phyloP scores from a whole-genome alignment of 164 flowering plant genomes.

The Amborella trichopoda region DNA sequence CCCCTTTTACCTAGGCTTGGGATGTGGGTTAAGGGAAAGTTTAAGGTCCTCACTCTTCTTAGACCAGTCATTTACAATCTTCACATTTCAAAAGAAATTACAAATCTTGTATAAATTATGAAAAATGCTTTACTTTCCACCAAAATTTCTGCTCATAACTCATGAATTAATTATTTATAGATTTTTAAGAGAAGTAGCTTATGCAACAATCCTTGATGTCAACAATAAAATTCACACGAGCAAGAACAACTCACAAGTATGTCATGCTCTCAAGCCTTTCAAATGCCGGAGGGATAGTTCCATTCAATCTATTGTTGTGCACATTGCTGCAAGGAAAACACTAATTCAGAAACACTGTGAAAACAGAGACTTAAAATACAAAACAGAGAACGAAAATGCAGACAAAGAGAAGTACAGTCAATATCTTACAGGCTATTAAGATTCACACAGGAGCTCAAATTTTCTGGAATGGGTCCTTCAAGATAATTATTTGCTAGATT shows the following conservation, averaged over 20 bases:
- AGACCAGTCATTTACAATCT: too few relatives aligned
- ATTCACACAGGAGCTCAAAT: slow-evolving; percentile 84
- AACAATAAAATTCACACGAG: neutral
- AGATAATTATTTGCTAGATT: slow-evolving; percentile 85
- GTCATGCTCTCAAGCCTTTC: slow-evolving; percentile 75
- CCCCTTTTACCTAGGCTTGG: too few relatives aligned
- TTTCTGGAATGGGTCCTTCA: slow-evolving; percentile 81
- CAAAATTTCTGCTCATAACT: too few relatives aligned
- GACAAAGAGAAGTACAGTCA: neutral
- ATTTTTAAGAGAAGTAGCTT: too few relatives aligned
- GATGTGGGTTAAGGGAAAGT: too few relatives aligned
- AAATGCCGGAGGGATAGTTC: slow-evolving; percentile 65
- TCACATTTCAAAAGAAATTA: too few relatives aligned
- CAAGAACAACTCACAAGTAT: slow-evolving; percentile 45
- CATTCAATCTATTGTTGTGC: slow-evolving; percentile 61
- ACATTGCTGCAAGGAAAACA: slow-evolving; percentile 43
- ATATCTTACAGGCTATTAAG: slow-evolving; percentile 78
- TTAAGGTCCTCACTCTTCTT: too few relatives aligned
- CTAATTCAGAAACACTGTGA: neutral
- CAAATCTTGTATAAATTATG: too few relatives aligned
- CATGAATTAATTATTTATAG: too few relatives aligned
- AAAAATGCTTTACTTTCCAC: too few relatives aligned
- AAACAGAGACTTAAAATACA: too few relatives aligned
- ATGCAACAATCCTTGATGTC: too few relatives aligned
- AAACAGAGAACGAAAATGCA: neutral